A percentile compares a stretch with the other conserved stretches of the same genome.
Conservation (phyloP, 2,329 filamentous ascomycete species). For the Pestalotiopsis sp. region DNA sequence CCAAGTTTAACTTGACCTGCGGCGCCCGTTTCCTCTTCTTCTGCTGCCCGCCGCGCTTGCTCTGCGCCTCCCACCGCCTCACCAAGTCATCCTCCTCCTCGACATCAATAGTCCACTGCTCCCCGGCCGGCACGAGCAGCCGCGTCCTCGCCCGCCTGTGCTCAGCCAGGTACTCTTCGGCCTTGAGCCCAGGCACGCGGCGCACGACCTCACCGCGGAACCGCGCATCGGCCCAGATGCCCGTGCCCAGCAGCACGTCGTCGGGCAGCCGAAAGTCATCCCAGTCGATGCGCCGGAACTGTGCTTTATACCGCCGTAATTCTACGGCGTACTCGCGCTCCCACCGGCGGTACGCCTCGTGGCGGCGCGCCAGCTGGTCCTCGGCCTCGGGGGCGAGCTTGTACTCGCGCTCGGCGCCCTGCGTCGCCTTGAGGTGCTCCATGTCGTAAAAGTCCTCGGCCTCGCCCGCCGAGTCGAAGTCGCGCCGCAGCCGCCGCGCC, state of each 20-base stretch:
- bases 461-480: background rate
- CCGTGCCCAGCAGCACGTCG: background rate
- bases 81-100: background rate
- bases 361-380: background rate
- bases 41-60: background rate
- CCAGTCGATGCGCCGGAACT: background rate
- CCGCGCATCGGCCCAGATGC: background rate
- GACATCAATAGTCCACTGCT: background rate
- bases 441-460: background rate
- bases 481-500: background rate
- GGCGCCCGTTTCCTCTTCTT: background rate
- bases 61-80: background rate
- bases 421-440: constrained; percentile 1
- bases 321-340: background rate
- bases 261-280: background rate
- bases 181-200: background rate
- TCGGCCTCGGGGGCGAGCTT: background rate
- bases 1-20: background rate
- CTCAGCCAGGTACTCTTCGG: background rate
- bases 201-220: background rate
- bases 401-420: background rate
- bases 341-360: background rate
- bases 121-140: background rate
- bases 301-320: background rate
- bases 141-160: background rate